These are phyloP conservation scores for Ceratocystis cubensis DNA, from an alignment of 2,329 filamentous ascomycete genomes.

Conservation along the genomic window DNA sequence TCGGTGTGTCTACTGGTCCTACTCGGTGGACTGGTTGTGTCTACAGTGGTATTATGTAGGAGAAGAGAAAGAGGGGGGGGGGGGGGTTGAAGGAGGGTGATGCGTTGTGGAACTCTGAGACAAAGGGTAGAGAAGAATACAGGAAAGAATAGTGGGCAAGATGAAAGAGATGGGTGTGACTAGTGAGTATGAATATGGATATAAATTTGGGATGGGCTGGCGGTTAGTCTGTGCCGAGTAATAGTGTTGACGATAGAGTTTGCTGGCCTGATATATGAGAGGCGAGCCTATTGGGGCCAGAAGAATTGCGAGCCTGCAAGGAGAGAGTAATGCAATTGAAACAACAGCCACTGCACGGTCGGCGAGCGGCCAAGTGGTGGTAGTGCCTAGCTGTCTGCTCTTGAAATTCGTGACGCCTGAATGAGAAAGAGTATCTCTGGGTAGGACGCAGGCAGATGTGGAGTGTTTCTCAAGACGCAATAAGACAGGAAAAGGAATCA, in stretches of 20 bases:
- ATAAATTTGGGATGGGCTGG: not conserved
- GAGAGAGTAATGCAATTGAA: not conserved
- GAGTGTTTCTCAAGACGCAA: not conserved
- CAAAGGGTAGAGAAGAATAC: not conserved
- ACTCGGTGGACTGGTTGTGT: not conserved
- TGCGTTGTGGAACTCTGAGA: not conserved
- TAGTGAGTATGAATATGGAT: too few relatives aligned
- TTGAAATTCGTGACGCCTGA: not conserved
- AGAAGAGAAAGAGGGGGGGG: not conserved
- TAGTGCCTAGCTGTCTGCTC: not conserved
- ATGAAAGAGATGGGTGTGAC: too few relatives aligned
- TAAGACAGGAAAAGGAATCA: not conserved
- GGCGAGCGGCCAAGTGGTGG: not conserved
- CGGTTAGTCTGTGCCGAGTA: not conserved
- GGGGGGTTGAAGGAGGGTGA: not conserved
- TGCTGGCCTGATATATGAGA: not conserved
- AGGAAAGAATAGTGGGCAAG: not conserved
- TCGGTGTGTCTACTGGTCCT: not conserved
- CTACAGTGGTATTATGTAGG: not conserved
- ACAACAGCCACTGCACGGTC: not conserved
- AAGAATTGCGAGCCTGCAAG: too few relatives aligned
- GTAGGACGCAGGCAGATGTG: not conserved
- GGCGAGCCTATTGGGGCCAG: not conserved
- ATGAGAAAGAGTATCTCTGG: not conserved
- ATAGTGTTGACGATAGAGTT: not conserved